phyloP scores from a whole-genome alignment of 2,329 filamentous ascomycete genomes.

The Bipolaris sorokiniana region DNA sequence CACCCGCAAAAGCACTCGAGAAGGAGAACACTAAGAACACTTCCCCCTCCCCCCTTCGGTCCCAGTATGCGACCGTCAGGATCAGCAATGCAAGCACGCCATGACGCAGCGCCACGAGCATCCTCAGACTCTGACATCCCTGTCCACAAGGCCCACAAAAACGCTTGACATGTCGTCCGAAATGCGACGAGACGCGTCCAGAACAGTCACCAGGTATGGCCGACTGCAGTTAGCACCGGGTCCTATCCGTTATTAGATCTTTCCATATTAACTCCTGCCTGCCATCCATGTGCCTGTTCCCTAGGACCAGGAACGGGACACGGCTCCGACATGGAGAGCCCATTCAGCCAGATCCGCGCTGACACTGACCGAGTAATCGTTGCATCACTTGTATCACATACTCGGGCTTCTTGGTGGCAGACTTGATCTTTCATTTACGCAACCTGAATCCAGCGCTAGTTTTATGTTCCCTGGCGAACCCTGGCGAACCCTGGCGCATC shows the following conservation, averaged over 20 bases:
- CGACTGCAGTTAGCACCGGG: slow-evolving; percentile 12
- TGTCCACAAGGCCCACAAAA: slow-evolving; percentile 20
- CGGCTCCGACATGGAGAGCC: background rate
- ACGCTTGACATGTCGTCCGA: slow-evolving; percentile 27
- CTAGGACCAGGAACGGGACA: background rate
- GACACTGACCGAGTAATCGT: background rate
- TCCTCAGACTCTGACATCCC: slow-evolving; percentile 24
- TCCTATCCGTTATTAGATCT: slow-evolving; percentile 2
- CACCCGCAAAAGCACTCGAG: background rate
- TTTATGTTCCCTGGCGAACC: background rate
- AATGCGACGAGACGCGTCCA: slow-evolving; percentile 26
- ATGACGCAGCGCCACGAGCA: slow-evolving; percentile 15
- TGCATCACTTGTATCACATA: background rate
- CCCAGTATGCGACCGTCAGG: no score
- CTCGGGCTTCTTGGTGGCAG: background rate
- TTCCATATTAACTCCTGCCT: slow-evolving; percentile 6
- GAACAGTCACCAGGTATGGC: slow-evolving; percentile 20
- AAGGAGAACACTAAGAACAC: background rate
- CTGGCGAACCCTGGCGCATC: background rate
- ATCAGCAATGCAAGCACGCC: slow-evolving; percentile 17
- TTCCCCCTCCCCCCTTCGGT: background rate
- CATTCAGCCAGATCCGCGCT: no score
- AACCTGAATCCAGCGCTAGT: background rate
- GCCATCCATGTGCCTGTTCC: background rate
- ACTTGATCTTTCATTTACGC: background rate